Percentiles rank a stretch among this genome's conserved stretches.
These are phyloP conservation scores for Batrachochytrium dendrobatidis DNA, from an alignment of 371 early-diverging fungal species.

Conservation along the genomic window DNA sequence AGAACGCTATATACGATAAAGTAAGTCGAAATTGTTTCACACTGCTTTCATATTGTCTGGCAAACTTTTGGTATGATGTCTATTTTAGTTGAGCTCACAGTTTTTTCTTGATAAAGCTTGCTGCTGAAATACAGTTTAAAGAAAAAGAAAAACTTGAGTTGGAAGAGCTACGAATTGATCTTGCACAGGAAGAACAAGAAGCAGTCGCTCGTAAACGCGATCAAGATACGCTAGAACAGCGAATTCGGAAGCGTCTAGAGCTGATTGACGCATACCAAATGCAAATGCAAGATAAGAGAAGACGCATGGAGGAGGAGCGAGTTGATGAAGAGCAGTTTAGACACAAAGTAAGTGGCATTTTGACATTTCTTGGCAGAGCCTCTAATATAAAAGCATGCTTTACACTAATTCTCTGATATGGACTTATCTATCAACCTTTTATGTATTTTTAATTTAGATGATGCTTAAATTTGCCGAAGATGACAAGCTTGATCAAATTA, in stretches of 20 bases:
- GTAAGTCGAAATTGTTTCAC: constrained; percentile 9
- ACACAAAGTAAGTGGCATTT: constrained; percentile 27
- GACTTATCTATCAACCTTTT: background rate
- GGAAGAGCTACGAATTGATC: constrained; percentile 42
- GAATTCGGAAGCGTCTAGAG: constrained; percentile 42
- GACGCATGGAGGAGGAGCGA: constrained; percentile 24
- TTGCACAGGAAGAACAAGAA: constrained; percentile 41
- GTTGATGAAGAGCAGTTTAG: constrained; percentile 38
- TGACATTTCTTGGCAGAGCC: background rate
- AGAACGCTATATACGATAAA: constrained; percentile 40
- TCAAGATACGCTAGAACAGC: constrained; percentile 26
- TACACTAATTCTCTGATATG: background rate
- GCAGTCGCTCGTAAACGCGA: constrained; percentile 28
- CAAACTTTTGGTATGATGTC: background rate
- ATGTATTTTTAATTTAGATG: constrained; percentile 20
- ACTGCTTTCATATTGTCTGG: background rate
- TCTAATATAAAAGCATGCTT: background rate
- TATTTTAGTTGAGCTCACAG: background rate
- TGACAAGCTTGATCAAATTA: constrained; percentile 41
- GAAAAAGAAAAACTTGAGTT: constrained; percentile 36
- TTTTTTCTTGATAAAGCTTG: constrained; percentile 25
- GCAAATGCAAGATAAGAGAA: constrained; percentile 39
- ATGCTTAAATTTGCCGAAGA: constrained; percentile 46
- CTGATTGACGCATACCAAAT: constrained; percentile 40
- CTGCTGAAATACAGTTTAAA: constrained; percentile 36